These are phyloP conservation scores for Leucaena leucocephala DNA, from an alignment of 306 rosid species.

Conservation along the genomic window DNA sequence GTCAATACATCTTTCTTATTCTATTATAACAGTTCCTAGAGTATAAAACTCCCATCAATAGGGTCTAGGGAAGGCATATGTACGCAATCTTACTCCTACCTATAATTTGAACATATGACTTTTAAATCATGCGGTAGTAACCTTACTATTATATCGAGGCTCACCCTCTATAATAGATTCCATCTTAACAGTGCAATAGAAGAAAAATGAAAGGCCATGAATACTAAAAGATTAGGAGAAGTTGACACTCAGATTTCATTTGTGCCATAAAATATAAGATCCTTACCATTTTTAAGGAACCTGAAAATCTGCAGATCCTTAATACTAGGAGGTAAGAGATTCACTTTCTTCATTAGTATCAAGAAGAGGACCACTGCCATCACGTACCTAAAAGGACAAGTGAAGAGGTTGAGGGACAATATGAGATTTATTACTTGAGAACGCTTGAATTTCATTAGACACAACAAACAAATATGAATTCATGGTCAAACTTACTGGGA, in stretches of 20 bases:
- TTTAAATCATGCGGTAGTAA: no score
- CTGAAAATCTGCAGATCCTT: conserved; percentile 75
- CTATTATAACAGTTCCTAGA: no score
- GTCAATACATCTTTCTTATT: no score
- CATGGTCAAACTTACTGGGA: conserved; percentile 70
- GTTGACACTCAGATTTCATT: neutral
- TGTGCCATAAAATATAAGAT: neutral
- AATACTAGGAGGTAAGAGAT: conserved; percentile 72
- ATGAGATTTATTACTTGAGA: neutral
- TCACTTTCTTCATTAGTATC: conserved; percentile 63
- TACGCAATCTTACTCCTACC: no score
- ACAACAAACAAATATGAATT: neutral
- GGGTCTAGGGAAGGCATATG: no score
- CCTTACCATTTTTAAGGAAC: conserved; percentile 76
- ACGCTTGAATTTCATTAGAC: conserved; percentile 10
- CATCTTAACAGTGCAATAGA: neutral
- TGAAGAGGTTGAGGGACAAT: neutral
- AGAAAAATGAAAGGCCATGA: neutral
- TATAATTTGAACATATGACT: no score
- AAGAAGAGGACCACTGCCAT: conserved; percentile 66
- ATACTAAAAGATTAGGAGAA: neutral
- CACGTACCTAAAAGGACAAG: conserved; percentile 61
- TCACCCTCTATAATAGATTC: no score
- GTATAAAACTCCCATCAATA: no score
- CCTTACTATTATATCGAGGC: no score